These are phyloP conservation scores for Ramalina intermedia DNA, from an alignment of 495 filamentous ascomycete genomes.

Conservation along the genomic window DNA sequence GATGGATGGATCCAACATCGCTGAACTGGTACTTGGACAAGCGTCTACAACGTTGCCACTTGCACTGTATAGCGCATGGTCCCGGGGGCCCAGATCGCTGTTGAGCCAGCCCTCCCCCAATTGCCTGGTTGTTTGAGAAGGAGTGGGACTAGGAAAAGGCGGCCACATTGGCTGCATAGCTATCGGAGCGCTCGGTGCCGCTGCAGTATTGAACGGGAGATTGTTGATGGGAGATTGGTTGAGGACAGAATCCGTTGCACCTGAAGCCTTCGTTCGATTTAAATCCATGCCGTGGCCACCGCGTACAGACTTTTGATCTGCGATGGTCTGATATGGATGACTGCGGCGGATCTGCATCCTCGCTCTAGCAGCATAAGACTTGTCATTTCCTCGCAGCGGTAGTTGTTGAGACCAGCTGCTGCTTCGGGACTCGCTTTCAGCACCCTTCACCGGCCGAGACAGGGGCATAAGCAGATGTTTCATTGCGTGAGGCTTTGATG, in stretches of 20 bases:
- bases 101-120: slow-evolving; percentile 72
- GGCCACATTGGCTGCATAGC: slow-evolving; percentile 60
- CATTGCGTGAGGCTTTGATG: slow-evolving; percentile 56
- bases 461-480: slow-evolving; percentile 84
- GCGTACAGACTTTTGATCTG: not conserved
- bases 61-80: too few relatives aligned
- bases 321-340: not conserved
- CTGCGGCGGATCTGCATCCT: not conserved
- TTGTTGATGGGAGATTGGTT: slow-evolving; percentile 31
- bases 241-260: slow-evolving; percentile 36
- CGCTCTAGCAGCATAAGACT: not conserved
- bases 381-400: not conserved
- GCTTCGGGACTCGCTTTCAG: not conserved
- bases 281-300: not conserved
- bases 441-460: slow-evolving; percentile 8
- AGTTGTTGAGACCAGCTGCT: not conserved
- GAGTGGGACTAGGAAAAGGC: slow-evolving; percentile 53
- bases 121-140: slow-evolving; percentile 55
- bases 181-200: slow-evolving; percentile 44
- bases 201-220: slow-evolving; percentile 27
- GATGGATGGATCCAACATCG: too few relatives aligned
- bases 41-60: too few relatives aligned
- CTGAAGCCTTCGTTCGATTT: slow-evolving; percentile 2
- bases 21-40: too few relatives aligned
- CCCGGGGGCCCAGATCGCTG: slow-evolving; percentile 23